Evolutionary conservation across 2,329 filamentous ascomycete species (phyloP), one percentile per base, ranked within the genome.

Genomic region (Sporothrix humicola): DNA sequence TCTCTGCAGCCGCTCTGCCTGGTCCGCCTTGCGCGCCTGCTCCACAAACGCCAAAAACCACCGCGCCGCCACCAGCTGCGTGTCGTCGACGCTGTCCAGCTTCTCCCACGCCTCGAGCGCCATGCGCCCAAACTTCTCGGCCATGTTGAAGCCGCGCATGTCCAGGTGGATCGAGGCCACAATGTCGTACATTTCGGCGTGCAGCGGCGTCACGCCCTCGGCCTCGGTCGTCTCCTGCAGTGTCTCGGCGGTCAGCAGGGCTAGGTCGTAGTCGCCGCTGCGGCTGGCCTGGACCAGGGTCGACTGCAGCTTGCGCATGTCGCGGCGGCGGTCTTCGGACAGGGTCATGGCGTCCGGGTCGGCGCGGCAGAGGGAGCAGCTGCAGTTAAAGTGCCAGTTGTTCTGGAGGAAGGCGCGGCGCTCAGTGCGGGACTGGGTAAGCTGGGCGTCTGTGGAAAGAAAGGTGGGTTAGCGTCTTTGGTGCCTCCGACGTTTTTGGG

Each of bases 371-470:
- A 79, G 74, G 44, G 74, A 71, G 71, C 78, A 79, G 48, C 73
- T 77, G 75, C 78, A 79, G 61, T 77, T 76, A 74, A 79, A 79
- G 63, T 76, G 75, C 77, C 77, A 79, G 71, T 77, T 74, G 46
- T 69, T 37, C 37, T 74, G 73, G 15, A 75, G 69, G 58, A 73
- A 74, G 52, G 58, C 69, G 46, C 74, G 74, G 20, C 74, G 74
- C 15, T 66, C 69, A 3, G 73, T 74, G 31, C 73, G 74, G 1
- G 73, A 74, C 56, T 70, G 54, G 2, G 74, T 75, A 5, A 75
- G 61, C n/a, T 75, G 74, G 50, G 72, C 73, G 31, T 75, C 73
- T 74, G 46, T 0, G 15, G 5, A 48, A 37, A 7, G 6, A 48
- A 10, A 66, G 12, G 44, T 7, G 7, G 9, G 61, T 66, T 15